These are phyloP conservation scores for Phyllostachys edulis DNA, from an alignment of 176 grass and related monocot species.

Conservation along the genomic window DNA sequence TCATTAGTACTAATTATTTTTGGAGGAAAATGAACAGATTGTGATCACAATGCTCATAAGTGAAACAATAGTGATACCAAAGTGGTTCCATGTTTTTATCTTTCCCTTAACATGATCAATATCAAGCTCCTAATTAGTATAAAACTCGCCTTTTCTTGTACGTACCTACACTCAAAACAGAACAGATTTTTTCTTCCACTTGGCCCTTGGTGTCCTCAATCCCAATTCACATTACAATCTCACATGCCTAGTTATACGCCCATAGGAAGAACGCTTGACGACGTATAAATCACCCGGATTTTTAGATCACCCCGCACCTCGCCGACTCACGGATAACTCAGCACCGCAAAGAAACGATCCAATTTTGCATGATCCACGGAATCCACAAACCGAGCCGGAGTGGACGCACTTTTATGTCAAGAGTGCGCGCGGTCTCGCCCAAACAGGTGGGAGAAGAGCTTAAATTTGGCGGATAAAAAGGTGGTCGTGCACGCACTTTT, in stretches of 20 bases:
- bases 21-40: neutral
- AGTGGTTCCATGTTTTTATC: neutral
- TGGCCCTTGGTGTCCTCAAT: too few species aligned
- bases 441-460: too few species aligned
- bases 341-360: neutral
- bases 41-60: neutral
- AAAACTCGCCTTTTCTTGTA: neutral
- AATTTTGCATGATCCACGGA: neutral
- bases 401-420: too few species aligned
- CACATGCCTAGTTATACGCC: too few species aligned
- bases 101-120: neutral
- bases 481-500: too few species aligned
- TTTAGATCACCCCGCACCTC: neutral
- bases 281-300: neutral
- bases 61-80: too few species aligned
- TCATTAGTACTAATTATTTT: neutral
- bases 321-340: neutral
- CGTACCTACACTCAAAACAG: neutral
- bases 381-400: neutral
- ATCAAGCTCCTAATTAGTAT: neutral
- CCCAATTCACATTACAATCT: neutral
- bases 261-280: too few species aligned
- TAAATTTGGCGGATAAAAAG: too few species aligned
- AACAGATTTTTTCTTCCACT: neutral
- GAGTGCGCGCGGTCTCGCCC: too few species aligned